Evolutionary conservation across 2,329 filamentous ascomycete genomes (phyloP), one percentile per base, ranked within the genome.

Genomic region (Cadophora sp.): DNA sequence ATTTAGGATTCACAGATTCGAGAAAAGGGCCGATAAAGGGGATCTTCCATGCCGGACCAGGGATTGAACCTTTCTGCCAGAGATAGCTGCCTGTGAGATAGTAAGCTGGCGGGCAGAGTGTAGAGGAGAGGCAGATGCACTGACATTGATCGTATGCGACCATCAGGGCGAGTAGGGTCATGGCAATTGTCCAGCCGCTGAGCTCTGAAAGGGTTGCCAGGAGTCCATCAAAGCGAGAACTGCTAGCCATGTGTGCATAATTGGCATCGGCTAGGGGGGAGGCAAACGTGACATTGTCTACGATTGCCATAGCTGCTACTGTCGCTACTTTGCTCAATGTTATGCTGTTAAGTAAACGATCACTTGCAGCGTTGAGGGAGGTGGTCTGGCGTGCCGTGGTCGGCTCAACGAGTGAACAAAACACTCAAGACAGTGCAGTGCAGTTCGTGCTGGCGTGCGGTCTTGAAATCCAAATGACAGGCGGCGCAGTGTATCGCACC

Each of bases 1-100:
- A 98, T 77, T 95, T 93, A 67, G 96, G 96, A 80, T 97, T 90
- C 76, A 98, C 85, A 31, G 94, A 97, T 78, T 97, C 85, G 67
- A 98, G 86, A 81, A 99, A 98, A 5, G 96, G 95, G n/a, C 96
- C 96, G 79, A 98, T 94, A 77, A 96, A 95, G 51, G 92, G 92
- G 68, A 91, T 84, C 81, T 96, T 96, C 85, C 87, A 91, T 55
- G 86, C 75, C 31, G 92, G 92, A 48, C 92, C 92, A 62, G 86
- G 88, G 76, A 96, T 94, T 29, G 87, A 86, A 68, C 92, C 91
- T 80, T 95, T 95, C 75, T 88, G 87, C 77, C 85, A 84, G 73
- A 93, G 84, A 79, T 95, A 96, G 79, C 87, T 90, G 74, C 91
- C 92, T 96, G 73, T 51, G 40, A 69, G 26, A 31, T 46, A 73